Evolutionary conservation across 2,329 filamentous ascomycete genomes (phyloP), one percentile per base, ranked within the genome.

Genomic region (Scytalidium lignicola): DNA sequence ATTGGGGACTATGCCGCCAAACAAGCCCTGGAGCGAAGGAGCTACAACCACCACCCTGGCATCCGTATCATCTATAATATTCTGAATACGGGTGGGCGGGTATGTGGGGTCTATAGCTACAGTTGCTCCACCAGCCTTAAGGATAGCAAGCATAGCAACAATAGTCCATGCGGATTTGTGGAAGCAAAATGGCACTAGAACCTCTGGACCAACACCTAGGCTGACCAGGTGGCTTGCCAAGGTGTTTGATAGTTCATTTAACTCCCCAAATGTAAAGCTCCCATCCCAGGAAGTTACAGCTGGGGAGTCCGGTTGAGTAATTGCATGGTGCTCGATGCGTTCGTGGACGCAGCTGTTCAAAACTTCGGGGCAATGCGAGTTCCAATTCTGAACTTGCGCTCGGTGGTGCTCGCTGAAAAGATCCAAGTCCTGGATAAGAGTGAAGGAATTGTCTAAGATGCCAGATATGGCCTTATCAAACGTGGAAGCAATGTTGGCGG

Each of bases 61-160:
- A 17, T 13, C 10, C 4, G 12, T 5, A 13, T 37, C 32, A 8
- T 37, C 32, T 4, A 37, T 37, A 21, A 51, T 48, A 9, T 17
- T 26, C 20, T 51, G 41, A 7, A 46, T 9, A 18, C 61, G 58
- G 3, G 41, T 50, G 17, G 44, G 40, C n/a, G 62, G 63, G 43
- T 63, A 55, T 8, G 44, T 56, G 6, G 63, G 55, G 50, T 66
- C 60, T 7, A 66, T 41, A 12, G 61, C 51, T 23, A 64, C 59
- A 22, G 54, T 60, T 2, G 58, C 57, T 8, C 48, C 56, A 13
- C 61, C 61, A 26, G 56, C 48, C 37, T 58, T 57, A 15, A 62
- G 23, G 6, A 63, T 52, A 43, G 53, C 57, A 19, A 63, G 46
- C 53, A 60, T 55, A 15, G 56, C 53, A 15, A 63, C 52, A 21